Evolutionary conservation across 2,329 filamentous ascomycete species (phyloP).

Genomic region (Neofusicoccum sp.): DNA sequence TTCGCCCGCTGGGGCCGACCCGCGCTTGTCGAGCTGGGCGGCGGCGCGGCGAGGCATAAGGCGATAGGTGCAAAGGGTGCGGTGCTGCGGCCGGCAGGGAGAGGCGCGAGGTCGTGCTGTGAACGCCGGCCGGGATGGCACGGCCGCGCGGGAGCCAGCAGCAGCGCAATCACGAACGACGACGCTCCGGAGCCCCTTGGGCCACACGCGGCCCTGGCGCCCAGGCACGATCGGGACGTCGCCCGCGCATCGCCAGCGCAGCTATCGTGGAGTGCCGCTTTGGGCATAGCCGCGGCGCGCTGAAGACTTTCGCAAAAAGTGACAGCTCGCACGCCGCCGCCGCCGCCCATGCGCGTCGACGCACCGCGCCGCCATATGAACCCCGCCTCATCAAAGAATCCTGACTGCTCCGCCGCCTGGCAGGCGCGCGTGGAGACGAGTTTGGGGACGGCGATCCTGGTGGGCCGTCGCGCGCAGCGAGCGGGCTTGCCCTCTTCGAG

Average conservation of each 20-base stretch:
- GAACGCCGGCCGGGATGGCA: slow-evolving; percentile 8
- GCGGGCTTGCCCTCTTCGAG: neutral
- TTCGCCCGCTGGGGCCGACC: slow-evolving; percentile 12
- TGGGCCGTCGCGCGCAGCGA: slow-evolving; percentile 15
- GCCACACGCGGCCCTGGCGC: neutral
- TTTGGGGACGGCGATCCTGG: slow-evolving; percentile 18
- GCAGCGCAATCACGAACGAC: neutral
- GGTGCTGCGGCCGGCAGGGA: slow-evolving; percentile 2
- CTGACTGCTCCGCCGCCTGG: slow-evolving; percentile 8
- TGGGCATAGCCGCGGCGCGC: slow-evolving; percentile 1
- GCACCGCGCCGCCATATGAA: neutral
- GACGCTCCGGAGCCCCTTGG: neutral
- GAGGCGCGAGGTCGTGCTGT: neutral
- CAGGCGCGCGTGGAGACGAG: slow-evolving; percentile 11
- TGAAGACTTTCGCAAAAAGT: slow-evolving; percentile 15
- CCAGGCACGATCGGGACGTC: slow-evolving; percentile 3
- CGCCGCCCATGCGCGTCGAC: neutral
- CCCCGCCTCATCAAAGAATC: slow-evolving; percentile 18
- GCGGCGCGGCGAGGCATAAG: slow-evolving; percentile 12
- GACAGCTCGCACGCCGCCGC: slow-evolving; percentile 10
- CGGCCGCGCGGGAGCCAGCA: neutral
- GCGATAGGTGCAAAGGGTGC: neutral
- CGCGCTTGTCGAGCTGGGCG: slow-evolving; percentile 8
- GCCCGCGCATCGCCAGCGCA: neutral
- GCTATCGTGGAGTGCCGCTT: slow-evolving; percentile 21